phyloP scores from a whole-genome alignment of 169 alveolate species.

The Cyclospora cayetanensis region DNA sequence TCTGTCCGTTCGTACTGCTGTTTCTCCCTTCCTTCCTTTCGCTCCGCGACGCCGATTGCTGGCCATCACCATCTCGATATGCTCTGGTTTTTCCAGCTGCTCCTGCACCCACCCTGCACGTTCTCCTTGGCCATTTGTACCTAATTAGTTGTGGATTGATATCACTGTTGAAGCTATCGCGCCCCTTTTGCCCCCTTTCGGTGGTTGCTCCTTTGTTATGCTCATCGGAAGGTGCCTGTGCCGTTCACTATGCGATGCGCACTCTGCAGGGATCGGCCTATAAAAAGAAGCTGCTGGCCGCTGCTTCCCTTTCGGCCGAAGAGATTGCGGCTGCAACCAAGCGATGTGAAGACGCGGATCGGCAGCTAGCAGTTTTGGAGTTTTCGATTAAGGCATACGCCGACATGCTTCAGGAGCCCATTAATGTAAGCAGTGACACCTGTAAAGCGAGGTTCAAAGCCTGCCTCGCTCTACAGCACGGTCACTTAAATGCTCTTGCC shows the following conservation, averaged over 20 bases:
- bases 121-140: neutral
- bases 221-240: neutral
- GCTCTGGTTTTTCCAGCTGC: neutral
- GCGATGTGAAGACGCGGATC: conserved; percentile 81
- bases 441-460: conserved; percentile 85
- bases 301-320: conserved; percentile 83
- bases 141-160: neutral
- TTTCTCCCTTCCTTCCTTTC: neutral
- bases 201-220: neutral
- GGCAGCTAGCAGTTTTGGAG: conserved; percentile 88
- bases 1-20: neutral
- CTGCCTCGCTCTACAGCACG: conserved; percentile 90
- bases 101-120: neutral
- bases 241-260: neutral
- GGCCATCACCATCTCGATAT: neutral
- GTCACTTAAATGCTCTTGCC: neutral
- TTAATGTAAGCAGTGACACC: conserved; percentile 85
- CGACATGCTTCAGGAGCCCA: conserved; percentile 85
- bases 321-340: conserved; percentile 81
- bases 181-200: neutral
- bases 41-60: neutral
- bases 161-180: neutral
- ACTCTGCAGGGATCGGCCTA: conserved; percentile 77
- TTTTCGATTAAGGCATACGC: conserved; percentile 83
- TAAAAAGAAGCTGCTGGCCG: conserved; percentile 80